These are phyloP conservation scores for Phoma sp. DNA, from an alignment of 2,329 filamentous ascomycete species.

Conservation along the genomic window DNA sequence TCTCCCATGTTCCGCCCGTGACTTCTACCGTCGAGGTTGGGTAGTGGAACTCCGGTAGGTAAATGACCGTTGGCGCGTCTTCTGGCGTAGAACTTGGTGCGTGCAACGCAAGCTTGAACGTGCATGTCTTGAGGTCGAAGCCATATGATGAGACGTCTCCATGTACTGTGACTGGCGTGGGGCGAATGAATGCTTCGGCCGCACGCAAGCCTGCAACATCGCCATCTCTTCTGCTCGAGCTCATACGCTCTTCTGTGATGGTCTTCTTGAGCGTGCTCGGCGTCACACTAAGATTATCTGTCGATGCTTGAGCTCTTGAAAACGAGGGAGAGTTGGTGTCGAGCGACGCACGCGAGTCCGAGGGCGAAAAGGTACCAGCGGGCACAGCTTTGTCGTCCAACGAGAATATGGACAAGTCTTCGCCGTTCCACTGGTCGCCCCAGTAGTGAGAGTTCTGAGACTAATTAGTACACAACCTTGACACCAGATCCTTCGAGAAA, in stretches of 20 bases:
- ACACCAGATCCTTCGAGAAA: too few species aligned
- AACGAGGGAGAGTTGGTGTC: conserved; percentile 60
- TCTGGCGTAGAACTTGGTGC: conserved; percentile 66
- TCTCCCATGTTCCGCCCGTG: conserved; percentile 88
- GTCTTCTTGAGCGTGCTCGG: conserved; percentile 78
- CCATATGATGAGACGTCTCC: conserved; percentile 74
- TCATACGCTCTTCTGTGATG: conserved; percentile 64
- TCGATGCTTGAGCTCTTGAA: conserved; percentile 57
- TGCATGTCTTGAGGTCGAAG: conserved; percentile 82
- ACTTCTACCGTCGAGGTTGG: conserved; percentile 78
- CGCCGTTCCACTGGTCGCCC: conserved; percentile 97
- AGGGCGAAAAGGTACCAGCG: conserved; percentile 57
- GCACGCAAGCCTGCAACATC: conserved; percentile 73
- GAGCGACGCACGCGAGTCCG: conserved; percentile 59
- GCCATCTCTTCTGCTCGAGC: conserved; percentile 28
- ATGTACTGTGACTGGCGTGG: conserved; percentile 76
- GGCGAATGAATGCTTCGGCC: conserved; percentile 90
- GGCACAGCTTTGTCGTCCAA: conserved; percentile 74
- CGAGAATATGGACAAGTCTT: conserved; percentile 91
- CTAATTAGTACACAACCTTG: conserved; percentile 22
- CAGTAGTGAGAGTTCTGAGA: conserved; percentile 80
- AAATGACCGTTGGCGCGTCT: conserved; percentile 78
- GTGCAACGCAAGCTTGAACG: conserved; percentile 74
- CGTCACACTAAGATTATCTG: conserved; percentile 63
- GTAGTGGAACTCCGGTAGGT: conserved; percentile 91